Base-by-base conservation (phyloP, 2,329 filamentous ascomycete species). In the Exophiala sp. region DNA sequence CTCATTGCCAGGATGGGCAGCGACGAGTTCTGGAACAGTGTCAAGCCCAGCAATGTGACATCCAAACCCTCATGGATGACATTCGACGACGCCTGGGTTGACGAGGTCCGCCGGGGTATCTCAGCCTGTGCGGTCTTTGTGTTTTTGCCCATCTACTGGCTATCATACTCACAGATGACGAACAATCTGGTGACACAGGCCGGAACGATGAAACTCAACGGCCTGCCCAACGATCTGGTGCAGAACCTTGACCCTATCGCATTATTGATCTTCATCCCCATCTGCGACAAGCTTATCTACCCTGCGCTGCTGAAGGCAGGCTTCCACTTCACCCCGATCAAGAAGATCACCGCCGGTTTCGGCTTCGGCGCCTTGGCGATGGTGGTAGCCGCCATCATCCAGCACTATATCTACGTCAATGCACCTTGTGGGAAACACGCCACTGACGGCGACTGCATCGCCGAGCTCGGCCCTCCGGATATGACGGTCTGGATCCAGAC, bases 1-100 rank as follows among this genome's bases (percentile, higher is more conserved):
- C 82, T 79, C 14, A 62, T 62, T 64, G 75, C 69, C 60, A 78
- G 80, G 60, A 71, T 83, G 60, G 74, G 79, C 51, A 71, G 73
- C 42, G 72, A 73, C 3, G 71, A 72, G 13, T 77, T 86, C 68
- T 88, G 84, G 81, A 80, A 88, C 19, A 64, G 71, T 3, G 80
- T 80, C 53, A 87, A 86, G 69, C 85, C 85, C 2, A 73, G 87
- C 5, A 70, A 86, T 16, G 70, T 75, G 30, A 66, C 65, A 1
- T 64, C 73, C 56, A 81, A 81, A 47, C 85, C 85, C 0, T 34
- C 48, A 0, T 90, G 85, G 85, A 89, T 90, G 83, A 86, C 82
- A 0, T 89, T 89, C 59, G 86, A 91, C 55, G 87, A 91, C 59
- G 80, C 80, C 44, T 91, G 86, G 85, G 86, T 91, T 23, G 85